A percentile compares a stretch with the other conserved stretches of the same genome.
Conservation (phyloP, 306 rosid species). For the Chamaecrista fasciculata region DNA sequence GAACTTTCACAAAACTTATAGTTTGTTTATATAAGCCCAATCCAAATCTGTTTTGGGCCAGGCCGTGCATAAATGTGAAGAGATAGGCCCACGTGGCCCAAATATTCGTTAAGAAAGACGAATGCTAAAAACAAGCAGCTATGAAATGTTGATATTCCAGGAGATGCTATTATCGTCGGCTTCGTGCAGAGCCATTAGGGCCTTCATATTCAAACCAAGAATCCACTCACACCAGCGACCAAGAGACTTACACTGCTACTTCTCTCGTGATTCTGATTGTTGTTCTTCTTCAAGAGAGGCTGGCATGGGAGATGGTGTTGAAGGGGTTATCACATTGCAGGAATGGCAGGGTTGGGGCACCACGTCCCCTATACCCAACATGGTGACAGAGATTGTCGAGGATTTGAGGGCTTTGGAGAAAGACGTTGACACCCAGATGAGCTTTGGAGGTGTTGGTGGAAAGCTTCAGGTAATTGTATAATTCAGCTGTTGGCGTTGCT, state of each 20-base stretch:
- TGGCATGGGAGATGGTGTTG: conserved; percentile 20
- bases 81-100: not conserved
- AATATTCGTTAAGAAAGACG: not conserved
- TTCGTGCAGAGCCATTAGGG: conserved; percentile 24
- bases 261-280: conserved; percentile 31
- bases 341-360: conserved; percentile 97
- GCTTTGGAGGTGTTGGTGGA: conserved; percentile 81
- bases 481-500: not conserved
- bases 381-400: conserved; percentile 54
- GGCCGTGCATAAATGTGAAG: not conserved
- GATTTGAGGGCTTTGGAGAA: conserved; percentile 69
- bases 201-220: conserved; percentile 32
- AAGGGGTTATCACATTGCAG: conserved; percentile 51
- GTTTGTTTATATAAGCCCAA: conserved; percentile 2
- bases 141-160: too few relatives aligned
- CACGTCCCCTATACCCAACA: conserved; percentile 60
- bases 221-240: conserved; percentile 28
- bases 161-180: not conserved
- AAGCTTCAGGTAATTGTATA: conserved; percentile 54
- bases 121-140: not conserved
- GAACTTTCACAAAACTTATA: too few relatives aligned
- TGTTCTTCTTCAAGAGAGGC: conserved; percentile 27
- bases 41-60: not conserved
- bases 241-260: conserved; percentile 6
- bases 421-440: conserved; percentile 56